phyloP scores from a whole-genome alignment of 2,329 filamentous ascomycete genomes.

The Diaporthe destruens region DNA sequence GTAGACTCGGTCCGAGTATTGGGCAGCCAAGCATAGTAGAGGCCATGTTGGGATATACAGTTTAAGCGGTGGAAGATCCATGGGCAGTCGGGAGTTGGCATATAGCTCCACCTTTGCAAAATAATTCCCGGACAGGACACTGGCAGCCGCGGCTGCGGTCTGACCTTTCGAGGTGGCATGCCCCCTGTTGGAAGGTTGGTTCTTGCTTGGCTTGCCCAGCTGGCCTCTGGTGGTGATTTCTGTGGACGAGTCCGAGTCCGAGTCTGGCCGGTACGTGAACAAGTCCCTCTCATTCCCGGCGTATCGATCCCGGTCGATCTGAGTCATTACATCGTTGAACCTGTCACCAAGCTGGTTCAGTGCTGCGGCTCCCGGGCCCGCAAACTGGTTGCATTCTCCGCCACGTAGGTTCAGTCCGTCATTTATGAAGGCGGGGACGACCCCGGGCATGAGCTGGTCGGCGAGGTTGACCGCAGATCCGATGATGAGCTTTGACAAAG shows the following conservation, averaged over 20 bases:
- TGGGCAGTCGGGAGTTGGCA: constrained; percentile 79
- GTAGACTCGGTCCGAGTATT: constrained; percentile 83
- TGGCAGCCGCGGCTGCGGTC: constrained; percentile 50
- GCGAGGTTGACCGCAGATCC: constrained; percentile 59
- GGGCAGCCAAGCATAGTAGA: constrained; percentile 81
- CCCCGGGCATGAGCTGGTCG: constrained; percentile 55
- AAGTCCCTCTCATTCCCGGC: constrained; percentile 68
- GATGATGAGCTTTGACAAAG: constrained; percentile 53
- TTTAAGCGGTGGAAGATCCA: constrained; percentile 74
- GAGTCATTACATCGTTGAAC: constrained; percentile 77
- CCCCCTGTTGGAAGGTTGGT: constrained; percentile 49
- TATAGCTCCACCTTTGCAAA: constrained; percentile 85
- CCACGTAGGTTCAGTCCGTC: constrained; percentile 60
- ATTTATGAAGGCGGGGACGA: constrained; percentile 55
- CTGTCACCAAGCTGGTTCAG: constrained; percentile 72
- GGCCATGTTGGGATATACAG: constrained; percentile 83
- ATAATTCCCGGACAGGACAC: constrained; percentile 64
- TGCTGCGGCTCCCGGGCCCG: constrained; percentile 60
- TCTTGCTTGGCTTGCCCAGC: constrained; percentile 40
- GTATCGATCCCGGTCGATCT: constrained; percentile 75
- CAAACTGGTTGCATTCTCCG: constrained; percentile 55
- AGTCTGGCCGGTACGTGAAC: constrained; percentile 54
- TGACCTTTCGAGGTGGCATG: constrained; percentile 54
- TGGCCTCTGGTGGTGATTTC: constrained; percentile 30
- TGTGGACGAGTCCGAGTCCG: constrained; percentile 8